These are phyloP conservation scores for Setomelanomma holmii DNA, from an alignment of 2,329 filamentous ascomycete genomes.

Conservation along the genomic window DNA sequence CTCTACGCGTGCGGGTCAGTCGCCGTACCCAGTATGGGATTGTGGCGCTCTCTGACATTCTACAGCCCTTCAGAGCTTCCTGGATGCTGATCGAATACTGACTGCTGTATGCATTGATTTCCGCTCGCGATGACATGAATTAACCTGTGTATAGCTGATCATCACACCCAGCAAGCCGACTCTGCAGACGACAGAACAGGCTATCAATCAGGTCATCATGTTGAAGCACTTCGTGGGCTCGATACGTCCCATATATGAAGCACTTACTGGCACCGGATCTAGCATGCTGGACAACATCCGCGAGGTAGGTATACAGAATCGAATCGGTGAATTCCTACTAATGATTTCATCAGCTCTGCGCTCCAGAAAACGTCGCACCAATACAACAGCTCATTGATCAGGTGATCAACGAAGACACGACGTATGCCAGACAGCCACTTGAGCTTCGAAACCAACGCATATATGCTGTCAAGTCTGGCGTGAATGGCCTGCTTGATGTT, in stretches of 20 bases:
- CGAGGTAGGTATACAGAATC: constrained; percentile 51
- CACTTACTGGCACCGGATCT: constrained; percentile 69
- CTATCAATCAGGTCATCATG: constrained; percentile 85
- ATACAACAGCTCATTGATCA: constrained; percentile 70
- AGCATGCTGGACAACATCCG: constrained; percentile 72
- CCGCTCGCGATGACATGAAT: background rate
- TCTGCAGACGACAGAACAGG: constrained; percentile 75
- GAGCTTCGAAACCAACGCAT: constrained; percentile 89
- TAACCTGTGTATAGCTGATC: constrained; percentile 63
- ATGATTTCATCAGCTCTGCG: constrained; percentile 62
- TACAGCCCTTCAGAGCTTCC: constrained; percentile 71
- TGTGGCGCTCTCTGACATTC: constrained; percentile 6
- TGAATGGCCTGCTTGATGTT: constrained; percentile 87
- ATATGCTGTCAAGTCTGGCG: constrained; percentile 86
- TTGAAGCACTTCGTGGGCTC: constrained; percentile 80
- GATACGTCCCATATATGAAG: constrained; percentile 71
- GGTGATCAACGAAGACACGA: constrained; percentile 81
- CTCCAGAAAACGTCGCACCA: constrained; percentile 65
- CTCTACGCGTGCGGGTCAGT: constrained; percentile 70
- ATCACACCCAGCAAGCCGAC: constrained; percentile 72
- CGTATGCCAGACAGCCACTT: constrained; percentile 77
- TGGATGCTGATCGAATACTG: constrained; percentile 81
- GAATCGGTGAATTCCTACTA: background rate
- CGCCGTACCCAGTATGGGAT: background rate
- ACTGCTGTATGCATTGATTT: constrained; percentile 64